Base-by-base conservation (phyloP, 495 filamentous ascomycete genomes). In the Hypomontagnella submonticulosa region DNA sequence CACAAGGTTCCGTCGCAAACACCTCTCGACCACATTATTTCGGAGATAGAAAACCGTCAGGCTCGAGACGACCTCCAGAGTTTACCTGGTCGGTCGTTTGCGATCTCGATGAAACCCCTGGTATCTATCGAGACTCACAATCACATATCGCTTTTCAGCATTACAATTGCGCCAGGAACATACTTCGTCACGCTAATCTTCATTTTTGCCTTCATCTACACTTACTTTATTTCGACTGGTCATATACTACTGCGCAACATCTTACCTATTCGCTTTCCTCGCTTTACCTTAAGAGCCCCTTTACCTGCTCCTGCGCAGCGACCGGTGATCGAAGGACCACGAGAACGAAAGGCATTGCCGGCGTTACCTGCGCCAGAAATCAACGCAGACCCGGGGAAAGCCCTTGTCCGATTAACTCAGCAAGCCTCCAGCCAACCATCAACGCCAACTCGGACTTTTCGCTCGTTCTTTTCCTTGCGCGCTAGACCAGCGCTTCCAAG, bases 51-150 rank as follows among this genome's bases (percentile, higher is more conserved):
- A 27, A 27, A 27, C 3, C 6, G 12, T 13, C 38, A 54, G 18
- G 57, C 40, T 61, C 20, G 37, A 62, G 47, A 67, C 60, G 56
- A n/a, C 63, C 55, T 9, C 44, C 50, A 42, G 63, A 66, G 30
- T 43, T 57, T 41, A 7, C 41, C 42, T 52, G 50, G 48, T 34
- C 44, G 63, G 56, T 66, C 57, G 63, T 56, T 66, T 66, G 50
- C 56, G 61, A 63, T 47, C 69, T 72, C 73, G 71, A 81, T 83
- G 80, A 73, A 71, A 69, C 79, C 80, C 15, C 72, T 83, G 66
- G 71, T 86, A 62, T 81, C 80, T 32, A 75, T 86, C 61, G 76
- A 85, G 69, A 85, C 81, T 76, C 76, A 83, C 74, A 76, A 83
- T 64, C 77, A 82, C 67, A 53, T 81, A 63, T 66, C 78, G 42